These are phyloP conservation scores for Pseudogymnoascus sp. DNA, from an alignment of 2,329 filamentous ascomycete genomes.

Conservation along the genomic window DNA sequence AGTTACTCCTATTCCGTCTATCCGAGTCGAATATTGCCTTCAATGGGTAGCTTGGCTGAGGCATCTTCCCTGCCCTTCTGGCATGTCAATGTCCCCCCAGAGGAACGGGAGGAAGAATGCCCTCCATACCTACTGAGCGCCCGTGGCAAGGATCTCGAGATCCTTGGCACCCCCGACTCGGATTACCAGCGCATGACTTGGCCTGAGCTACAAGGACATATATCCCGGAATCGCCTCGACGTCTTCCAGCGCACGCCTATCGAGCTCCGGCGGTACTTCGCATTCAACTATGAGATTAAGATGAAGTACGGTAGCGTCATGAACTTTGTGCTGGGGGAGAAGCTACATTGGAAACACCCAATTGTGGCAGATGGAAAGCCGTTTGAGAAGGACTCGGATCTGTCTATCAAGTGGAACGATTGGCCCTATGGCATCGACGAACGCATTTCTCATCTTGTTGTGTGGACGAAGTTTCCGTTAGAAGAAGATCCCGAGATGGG, in stretches of 20 bases:
- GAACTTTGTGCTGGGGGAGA: slow-evolving; percentile 63
- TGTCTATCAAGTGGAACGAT: slow-evolving; percentile 78
- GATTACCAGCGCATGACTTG: slow-evolving; percentile 59
- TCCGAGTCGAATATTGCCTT: not conserved
- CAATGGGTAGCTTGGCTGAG: not conserved
- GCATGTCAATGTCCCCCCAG: slow-evolving; percentile 68
- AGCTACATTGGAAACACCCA: slow-evolving; percentile 57
- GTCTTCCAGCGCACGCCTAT: slow-evolving; percentile 69
- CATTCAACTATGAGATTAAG: slow-evolving; percentile 57
- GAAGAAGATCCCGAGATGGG: slow-evolving; percentile 51
- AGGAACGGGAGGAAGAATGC: slow-evolving; percentile 56
- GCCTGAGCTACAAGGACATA: slow-evolving; percentile 56
- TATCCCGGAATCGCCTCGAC: slow-evolving; percentile 60
- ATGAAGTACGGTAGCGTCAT: slow-evolving; percentile 67
- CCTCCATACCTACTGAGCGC: slow-evolving; percentile 61
- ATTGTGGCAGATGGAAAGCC: slow-evolving; percentile 35
- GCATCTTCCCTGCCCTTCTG: slow-evolving; percentile 53
- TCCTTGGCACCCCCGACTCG: slow-evolving; percentile 63
- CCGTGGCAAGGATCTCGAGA: slow-evolving; percentile 58
- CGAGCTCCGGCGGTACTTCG: slow-evolving; percentile 68
- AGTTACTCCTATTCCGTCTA: not conserved
- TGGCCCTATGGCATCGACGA: slow-evolving; percentile 85
- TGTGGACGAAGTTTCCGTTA: slow-evolving; percentile 87
- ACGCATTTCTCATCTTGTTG: slow-evolving; percentile 73
- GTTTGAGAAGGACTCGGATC: slow-evolving; percentile 38